A percentile compares a stretch with the other conserved stretches of the same genome.
Conservation (phyloP, 1,139 yeast genomes). For the Yamadazyma conglobata region DNA sequence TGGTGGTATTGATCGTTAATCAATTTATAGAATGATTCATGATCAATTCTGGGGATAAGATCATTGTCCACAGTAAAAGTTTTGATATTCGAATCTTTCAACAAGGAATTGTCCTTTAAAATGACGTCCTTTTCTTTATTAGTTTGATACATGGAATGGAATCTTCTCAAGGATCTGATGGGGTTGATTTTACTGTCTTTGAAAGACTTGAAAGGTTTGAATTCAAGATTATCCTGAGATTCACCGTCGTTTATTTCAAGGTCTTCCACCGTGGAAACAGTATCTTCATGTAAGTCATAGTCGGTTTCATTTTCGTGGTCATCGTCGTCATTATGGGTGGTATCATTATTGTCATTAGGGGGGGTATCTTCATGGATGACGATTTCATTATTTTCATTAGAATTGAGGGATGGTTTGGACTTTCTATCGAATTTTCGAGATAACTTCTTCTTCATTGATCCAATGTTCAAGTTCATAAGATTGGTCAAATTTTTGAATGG, state of each 20-base stretch:
- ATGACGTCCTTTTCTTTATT: conserved; percentile 33
- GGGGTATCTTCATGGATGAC: conserved; percentile 1
- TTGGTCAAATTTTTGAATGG: conserved; percentile 29
- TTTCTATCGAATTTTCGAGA: too few relatives aligned
- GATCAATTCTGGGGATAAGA: conserved; percentile 70
- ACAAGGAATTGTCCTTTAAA: conserved; percentile 33
- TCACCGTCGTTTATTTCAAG: conserved; percentile 12
- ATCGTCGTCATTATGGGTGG: conserved; percentile 5
- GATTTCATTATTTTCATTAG: neutral
- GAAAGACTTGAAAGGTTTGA: conserved; percentile 2
- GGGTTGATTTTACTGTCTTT: neutral
- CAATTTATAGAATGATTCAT: conserved; percentile 59
- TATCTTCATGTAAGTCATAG: conserved; percentile 14
- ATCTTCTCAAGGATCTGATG: conserved; percentile 39
- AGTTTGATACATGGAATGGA: conserved; percentile 64
- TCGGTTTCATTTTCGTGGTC: conserved; percentile 15
- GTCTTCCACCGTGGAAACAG: conserved; percentile 15
- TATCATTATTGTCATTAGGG: neutral
- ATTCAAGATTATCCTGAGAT: conserved; percentile 5
- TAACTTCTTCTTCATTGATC: conserved; percentile 2
- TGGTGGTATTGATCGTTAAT: conserved; percentile 53
- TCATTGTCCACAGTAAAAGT: conserved; percentile 53
- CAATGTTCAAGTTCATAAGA: conserved; percentile 10
- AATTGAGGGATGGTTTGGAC: too few relatives aligned
- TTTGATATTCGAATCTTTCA: conserved; percentile 38